Percentiles rank a stretch among this genome's conserved stretches.
phyloP scores from a whole-genome alignment of 2,329 filamentous ascomycete species.

The Arthroderma sp. region DNA sequence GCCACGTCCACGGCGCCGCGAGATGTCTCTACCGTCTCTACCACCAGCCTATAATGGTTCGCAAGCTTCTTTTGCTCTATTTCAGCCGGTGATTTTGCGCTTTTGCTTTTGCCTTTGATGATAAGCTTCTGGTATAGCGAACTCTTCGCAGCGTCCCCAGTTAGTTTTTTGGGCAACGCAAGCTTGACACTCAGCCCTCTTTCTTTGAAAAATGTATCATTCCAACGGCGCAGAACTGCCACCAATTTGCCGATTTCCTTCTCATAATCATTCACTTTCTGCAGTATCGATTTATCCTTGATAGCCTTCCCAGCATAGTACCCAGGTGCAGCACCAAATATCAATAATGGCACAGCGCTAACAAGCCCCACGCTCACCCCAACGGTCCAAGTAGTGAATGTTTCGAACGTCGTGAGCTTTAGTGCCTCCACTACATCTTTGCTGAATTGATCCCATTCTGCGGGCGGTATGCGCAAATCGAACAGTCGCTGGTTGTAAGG shows the following conservation, averaged over 20 bases:
- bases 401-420: constrained; percentile 5
- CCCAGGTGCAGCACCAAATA: constrained; percentile 4
- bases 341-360: constrained; percentile 1
- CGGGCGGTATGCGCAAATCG: constrained; percentile 4
- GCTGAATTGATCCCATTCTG: constrained; percentile 8
- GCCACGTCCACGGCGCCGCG: not conserved
- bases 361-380: constrained; percentile 7
- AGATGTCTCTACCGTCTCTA: constrained; percentile 4
- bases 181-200: constrained; percentile 7
- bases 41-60: constrained; percentile 5
- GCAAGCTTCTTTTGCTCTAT: constrained; percentile 6
- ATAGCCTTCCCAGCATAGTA: constrained; percentile 9
- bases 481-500: constrained; percentile 8
- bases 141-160: not conserved
- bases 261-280: constrained; percentile 4
- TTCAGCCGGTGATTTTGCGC: not conserved
- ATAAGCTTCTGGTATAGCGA: not conserved
- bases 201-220: constrained; percentile 4
- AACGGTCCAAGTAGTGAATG: constrained; percentile 6
- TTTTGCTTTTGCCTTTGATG: too few species aligned
- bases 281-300: constrained; percentile 5
- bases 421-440: constrained; percentile 4
- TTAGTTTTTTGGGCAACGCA: not conserved
- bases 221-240: constrained; percentile 6
- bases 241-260: constrained; percentile 7